These are phyloP conservation scores for Asterochloris sp. DNA, from an alignment of 139 green algal species.

Conservation along the genomic window DNA sequence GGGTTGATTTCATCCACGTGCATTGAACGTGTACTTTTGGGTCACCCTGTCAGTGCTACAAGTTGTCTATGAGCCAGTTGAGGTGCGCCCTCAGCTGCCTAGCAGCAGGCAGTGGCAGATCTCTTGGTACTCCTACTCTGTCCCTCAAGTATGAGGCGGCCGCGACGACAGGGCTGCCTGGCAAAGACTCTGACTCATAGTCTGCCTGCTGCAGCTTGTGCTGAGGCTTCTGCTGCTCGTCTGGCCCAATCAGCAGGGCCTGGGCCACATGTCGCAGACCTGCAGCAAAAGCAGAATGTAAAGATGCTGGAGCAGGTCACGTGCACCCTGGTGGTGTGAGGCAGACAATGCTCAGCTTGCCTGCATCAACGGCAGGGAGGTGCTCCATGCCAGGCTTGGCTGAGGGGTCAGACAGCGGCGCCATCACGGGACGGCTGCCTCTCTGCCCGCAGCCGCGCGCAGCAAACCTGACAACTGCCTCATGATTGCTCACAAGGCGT, in stretches of 20 bases:
- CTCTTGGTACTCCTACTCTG: slow-evolving; percentile 80
- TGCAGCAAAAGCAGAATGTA: slow-evolving; percentile 7
- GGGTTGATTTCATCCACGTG: neutral
- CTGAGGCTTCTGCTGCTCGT: slow-evolving; percentile 46
- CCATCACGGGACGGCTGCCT: slow-evolving; percentile 65
- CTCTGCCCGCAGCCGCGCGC: slow-evolving; percentile 62
- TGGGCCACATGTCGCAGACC: slow-evolving; percentile 79
- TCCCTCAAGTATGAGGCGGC: slow-evolving; percentile 73
- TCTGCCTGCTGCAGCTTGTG: slow-evolving; percentile 17
- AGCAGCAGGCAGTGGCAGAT: slow-evolving; percentile 78
- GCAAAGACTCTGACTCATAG: slow-evolving; percentile 1
- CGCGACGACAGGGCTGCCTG: slow-evolving; percentile 26
- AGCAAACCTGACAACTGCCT: slow-evolving; percentile 73
- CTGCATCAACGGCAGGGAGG: slow-evolving; percentile 41
- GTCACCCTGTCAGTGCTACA: neutral
- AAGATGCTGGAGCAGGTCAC: neutral
- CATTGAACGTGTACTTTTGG: neutral
- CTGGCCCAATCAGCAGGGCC: slow-evolving; percentile 69
- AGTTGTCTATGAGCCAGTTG: slow-evolving; percentile 64
- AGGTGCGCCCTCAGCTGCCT: slow-evolving; percentile 87
- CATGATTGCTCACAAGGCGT: slow-evolving; percentile 69
- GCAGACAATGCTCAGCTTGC: slow-evolving; percentile 4
- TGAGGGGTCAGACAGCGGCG: slow-evolving; percentile 74
- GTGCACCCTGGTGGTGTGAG: neutral
- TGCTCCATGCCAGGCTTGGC: slow-evolving; percentile 46